Conservation (phyloP, 495 filamentous ascomycete species). For the Tuber melanosporum region DNA sequence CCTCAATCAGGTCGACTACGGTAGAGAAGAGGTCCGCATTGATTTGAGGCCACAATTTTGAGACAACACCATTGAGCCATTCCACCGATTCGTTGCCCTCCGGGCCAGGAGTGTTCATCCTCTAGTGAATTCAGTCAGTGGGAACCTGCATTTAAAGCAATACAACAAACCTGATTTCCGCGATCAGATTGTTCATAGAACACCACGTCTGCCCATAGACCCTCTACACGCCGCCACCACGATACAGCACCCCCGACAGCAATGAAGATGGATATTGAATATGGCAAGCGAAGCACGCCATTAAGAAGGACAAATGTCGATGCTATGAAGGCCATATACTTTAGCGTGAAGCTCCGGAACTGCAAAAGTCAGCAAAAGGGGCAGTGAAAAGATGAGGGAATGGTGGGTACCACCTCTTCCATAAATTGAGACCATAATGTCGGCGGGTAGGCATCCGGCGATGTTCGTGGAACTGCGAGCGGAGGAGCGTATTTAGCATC, state of each 20-base stretch:
- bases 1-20: constrained; percentile 37
- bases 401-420: constrained; percentile 21
- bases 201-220: constrained; percentile 30
- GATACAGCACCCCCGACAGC: constrained; percentile 18
- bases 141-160: not conserved
- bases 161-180: constrained; percentile 10
- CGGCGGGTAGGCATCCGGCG: constrained; percentile 19
- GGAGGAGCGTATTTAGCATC: constrained; percentile 40
- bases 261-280: constrained; percentile 29
- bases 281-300: constrained; percentile 29
- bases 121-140: not conserved
- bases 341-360: constrained; percentile 32
- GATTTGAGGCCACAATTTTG: constrained; percentile 39
- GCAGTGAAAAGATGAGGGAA: not conserved
- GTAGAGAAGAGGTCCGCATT: constrained; percentile 36
- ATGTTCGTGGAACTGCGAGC: constrained; percentile 6
- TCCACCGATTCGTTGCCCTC: constrained; percentile 32
- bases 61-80: constrained; percentile 37
- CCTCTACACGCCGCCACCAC: constrained; percentile 34
- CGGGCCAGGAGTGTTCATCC: constrained; percentile 19
- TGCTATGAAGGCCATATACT: constrained; percentile 33
- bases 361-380: constrained; percentile 11
- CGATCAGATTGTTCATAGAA: constrained; percentile 24
- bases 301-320: constrained; percentile 32
- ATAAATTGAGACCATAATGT: constrained; percentile 33